Evolutionary conservation across 164 flowering plant genomes (phyloP).

Genomic region (Stephania cephalantha): DNA sequence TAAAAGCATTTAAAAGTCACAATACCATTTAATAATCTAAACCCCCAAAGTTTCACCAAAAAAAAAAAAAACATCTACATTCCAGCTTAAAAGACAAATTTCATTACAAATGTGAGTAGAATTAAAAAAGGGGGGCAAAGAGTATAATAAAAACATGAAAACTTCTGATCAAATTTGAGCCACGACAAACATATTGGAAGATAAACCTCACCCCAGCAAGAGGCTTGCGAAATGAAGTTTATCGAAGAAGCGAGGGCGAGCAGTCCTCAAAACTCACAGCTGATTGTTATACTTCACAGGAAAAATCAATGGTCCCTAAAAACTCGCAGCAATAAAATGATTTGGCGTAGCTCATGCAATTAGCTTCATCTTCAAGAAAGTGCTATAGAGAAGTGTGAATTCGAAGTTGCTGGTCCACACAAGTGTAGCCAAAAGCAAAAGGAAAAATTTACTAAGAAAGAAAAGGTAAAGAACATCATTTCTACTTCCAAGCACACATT

Average conservation of each 20-base stretch:
- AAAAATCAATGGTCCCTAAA: too few species aligned
- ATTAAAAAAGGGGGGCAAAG: not conserved
- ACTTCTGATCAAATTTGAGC: not conserved
- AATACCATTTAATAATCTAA: not conserved
- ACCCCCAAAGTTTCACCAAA: not conserved
- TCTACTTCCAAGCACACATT: too few species aligned
- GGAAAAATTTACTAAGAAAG: too few species aligned
- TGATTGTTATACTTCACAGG: too few species aligned
- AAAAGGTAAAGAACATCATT: too few species aligned
- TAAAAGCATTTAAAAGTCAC: not conserved
- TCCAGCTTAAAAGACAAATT: not conserved
- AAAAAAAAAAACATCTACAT: not conserved
- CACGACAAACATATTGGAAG: not conserved
- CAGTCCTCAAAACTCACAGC: not conserved
- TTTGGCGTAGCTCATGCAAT: too few species aligned
- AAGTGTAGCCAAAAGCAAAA: too few species aligned
- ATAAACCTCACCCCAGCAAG: not conserved
- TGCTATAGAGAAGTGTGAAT: too few species aligned
- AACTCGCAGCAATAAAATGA: too few species aligned
- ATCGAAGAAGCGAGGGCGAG: not conserved
- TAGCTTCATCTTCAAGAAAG: too few species aligned
- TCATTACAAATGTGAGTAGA: not conserved
- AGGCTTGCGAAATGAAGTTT: not conserved
- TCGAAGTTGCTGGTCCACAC: too few species aligned
- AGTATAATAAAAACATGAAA: not conserved